phyloP scores from a whole-genome alignment of 2,329 filamentous ascomycete species.

The Achaetomium macrosporum region DNA sequence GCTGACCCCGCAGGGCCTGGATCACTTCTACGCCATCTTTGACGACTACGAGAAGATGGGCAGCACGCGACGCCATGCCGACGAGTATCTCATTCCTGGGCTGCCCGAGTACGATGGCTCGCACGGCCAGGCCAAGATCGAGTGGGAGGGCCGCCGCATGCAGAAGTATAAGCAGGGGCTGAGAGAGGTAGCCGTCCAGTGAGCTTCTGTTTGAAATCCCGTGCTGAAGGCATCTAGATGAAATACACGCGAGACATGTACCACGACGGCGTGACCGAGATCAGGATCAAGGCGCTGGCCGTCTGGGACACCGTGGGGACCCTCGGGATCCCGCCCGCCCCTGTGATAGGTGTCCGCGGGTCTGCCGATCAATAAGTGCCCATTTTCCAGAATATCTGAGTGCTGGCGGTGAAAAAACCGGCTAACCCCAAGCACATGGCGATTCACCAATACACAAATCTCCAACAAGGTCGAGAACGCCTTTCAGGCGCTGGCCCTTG shows the following conservation, averaged over 20 bases:
- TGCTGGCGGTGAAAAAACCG: no score
- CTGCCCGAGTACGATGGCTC: conserved; percentile 25
- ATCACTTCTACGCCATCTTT: conserved; percentile 38
- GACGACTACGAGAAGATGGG: conserved; percentile 34
- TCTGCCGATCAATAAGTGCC: conserved; percentile 31
- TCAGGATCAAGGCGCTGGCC: conserved; percentile 41
- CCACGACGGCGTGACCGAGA: conserved; percentile 28
- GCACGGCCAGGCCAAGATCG: conserved; percentile 27
- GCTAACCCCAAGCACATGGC: conserved; percentile 27
- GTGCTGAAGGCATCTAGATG: conserved; percentile 20
- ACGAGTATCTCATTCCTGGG: conserved; percentile 24
- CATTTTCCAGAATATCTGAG: no score
- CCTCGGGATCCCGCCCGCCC: conserved; percentile 38
- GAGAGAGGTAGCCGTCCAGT: conserved; percentile 26
- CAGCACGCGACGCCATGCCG: conserved; percentile 16
- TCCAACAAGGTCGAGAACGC: conserved; percentile 39
- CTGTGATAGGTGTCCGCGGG: conserved; percentile 34
- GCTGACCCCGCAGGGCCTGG: conserved; percentile 37
- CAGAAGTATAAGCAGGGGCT: conserved; percentile 33
- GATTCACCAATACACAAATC: conserved; percentile 41
- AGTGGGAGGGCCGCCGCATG: conserved; percentile 32
- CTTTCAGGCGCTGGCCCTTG: conserved; percentile 46
- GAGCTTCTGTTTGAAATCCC: not conserved
- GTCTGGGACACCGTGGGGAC: conserved; percentile 48
- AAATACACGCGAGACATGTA: conserved; percentile 34